Conservation (phyloP, 106 monocot genomes). For the Ottelia alismoides region DNA sequence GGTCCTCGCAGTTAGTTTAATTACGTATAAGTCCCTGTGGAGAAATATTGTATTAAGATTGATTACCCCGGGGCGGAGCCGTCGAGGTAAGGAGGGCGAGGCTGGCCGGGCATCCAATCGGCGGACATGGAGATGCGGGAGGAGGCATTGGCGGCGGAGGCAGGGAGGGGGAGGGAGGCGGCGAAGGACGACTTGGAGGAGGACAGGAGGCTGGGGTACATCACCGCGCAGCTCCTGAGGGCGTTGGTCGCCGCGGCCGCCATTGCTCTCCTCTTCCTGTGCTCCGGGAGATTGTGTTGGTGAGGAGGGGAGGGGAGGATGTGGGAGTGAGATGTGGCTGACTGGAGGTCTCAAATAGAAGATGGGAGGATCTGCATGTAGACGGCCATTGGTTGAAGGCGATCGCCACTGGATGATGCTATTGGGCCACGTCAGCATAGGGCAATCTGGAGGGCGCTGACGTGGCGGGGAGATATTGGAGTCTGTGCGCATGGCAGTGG, state of each 20-base stretch:
- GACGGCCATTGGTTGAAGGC: neutral
- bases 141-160: neutral
- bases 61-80: slow-evolving; percentile 80
- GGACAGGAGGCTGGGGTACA: slow-evolving; percentile 49
- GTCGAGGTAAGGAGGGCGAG: slow-evolving; percentile 84
- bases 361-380: neutral
- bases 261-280: neutral
- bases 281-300: neutral
- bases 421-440: no score
- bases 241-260: slow-evolving; percentile 9
- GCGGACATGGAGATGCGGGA: slow-evolving; percentile 79
- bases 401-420: no score
- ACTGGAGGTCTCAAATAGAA: neutral
- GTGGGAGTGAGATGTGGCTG: neutral
- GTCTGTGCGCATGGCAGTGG: no score
- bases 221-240: slow-evolving; percentile 44
- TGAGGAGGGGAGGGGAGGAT: neutral
- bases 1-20: no score
- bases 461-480: no score
- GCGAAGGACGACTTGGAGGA: slow-evolving; percentile 57
- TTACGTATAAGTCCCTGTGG: no score
- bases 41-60: no score
- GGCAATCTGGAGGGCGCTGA: no score
- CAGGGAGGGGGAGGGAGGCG: slow-evolving; percentile 22
- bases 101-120: slow-evolving; percentile 98